Base-by-base conservation (phyloP, 495 filamentous ascomycete species). In the Cairneyella variabilis region DNA sequence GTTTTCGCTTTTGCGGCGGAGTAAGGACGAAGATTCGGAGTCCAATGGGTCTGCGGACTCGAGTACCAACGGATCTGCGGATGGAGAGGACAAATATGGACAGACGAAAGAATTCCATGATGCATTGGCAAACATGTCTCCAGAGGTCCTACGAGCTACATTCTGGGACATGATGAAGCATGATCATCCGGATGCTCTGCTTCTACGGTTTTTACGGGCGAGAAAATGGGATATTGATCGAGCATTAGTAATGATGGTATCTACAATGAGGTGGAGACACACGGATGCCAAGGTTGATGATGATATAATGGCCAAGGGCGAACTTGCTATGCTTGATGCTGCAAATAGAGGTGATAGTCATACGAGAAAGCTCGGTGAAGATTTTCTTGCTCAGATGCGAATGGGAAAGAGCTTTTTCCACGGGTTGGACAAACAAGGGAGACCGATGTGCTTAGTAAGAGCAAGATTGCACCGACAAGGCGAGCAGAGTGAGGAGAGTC, bases 101-200 rank as follows among this genome's bases (percentile, higher is more conserved):
- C 89, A 92, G 64, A 86, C 78, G 3, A 92, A 92, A 72, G 83
- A 89, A 20, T 97, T 90, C 67, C 80, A 88, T 57, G 80, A 90
- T 25, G 87, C 89, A 0, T 68, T 97, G 2, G 83, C 84, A 12
- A 85, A 77, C 36, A 77, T 88, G 58, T 71, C 83, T 3, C 90
- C 92, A 2, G 89, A 91, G 58, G 77, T 86, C 44, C 79, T 98
- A 56, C 80, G 93, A 23, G 73, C 76, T 2, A 84, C 90, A 2
- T 90, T 97, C 69, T 98, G 93, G 93, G 79, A 75, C 53, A 96
- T 98, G 93, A 83, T 92, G 28, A 97, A 97, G 73, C 86, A 90
- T 59, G 95, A 98, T 65, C 79, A 97, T 66, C 93, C 93, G 1
- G 93, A 98, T 66, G 84, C 80, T 7, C 75, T 98, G 22, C 74